phyloP scores from a whole-genome alignment of 352 stramenopile species.

The Thalassiosira mediterranea region DNA sequence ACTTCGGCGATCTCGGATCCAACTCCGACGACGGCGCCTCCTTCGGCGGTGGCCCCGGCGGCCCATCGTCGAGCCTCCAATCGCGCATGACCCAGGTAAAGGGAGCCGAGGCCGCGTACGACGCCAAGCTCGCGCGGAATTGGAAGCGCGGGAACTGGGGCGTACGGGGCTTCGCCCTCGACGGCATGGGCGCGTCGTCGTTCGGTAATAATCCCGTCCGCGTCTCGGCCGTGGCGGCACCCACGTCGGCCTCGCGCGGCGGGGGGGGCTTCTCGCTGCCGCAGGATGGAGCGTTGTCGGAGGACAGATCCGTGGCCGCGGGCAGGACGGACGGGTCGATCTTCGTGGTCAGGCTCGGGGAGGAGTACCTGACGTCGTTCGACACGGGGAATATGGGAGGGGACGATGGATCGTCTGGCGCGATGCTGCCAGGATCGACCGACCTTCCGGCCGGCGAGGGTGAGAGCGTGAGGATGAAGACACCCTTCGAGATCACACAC shows the following conservation, averaged over 20 bases:
- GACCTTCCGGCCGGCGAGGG: background rate
- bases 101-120: conserved; percentile 34
- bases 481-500: conserved; percentile 48
- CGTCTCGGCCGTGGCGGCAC: conserved; percentile 45
- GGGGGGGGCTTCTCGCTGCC: conserved; percentile 10
- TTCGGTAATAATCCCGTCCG: conserved; percentile 1
- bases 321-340: conserved; percentile 60
- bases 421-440: background rate
- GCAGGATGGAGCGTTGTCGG: conserved; percentile 22
- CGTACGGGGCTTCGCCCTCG: conserved; percentile 49
- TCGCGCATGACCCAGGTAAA: conserved; percentile 42
- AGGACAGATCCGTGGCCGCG: conserved; percentile 39
- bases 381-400: background rate
- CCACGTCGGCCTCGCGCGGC: conserved; percentile 9
- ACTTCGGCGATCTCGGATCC: background rate
- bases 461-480: background rate
- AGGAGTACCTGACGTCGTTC: conserved; percentile 66
- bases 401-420: background rate
- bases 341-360: conserved; percentile 52
- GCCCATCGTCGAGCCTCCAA: conserved; percentile 19
- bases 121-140: conserved; percentile 49
- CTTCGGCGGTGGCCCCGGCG: background rate
- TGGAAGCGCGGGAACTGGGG: conserved; percentile 54
- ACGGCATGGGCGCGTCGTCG: conserved; percentile 19
- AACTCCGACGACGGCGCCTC: background rate